These are phyloP conservation scores for Flaveria linearis DNA, from an alignment of 129 eudicot genomes.

Conservation along the genomic window DNA sequence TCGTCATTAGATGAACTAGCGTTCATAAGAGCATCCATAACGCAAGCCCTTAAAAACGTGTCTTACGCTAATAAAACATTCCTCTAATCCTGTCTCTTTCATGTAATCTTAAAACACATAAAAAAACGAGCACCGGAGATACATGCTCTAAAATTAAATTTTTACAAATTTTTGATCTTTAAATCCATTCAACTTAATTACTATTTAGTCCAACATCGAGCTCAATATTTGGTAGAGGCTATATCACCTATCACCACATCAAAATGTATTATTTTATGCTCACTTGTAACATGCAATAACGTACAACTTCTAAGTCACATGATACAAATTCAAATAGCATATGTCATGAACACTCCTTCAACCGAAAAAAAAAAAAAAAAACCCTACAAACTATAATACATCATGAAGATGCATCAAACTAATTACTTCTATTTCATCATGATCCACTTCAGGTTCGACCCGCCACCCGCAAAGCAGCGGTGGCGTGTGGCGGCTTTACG, in stretches of 20 bases:
- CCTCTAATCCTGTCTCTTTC: no score
- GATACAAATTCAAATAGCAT: conserved; percentile 16
- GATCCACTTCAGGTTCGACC: not conserved
- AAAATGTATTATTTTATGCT: conserved; percentile 3
- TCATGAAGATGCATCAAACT: conserved; percentile 22
- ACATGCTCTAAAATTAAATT: not conserved
- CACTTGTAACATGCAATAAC: not conserved
- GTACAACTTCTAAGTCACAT: not conserved
- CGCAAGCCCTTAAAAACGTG: no score
- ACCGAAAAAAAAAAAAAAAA: conserved; percentile 23
- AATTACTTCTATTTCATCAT: not conserved
- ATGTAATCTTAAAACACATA: no score
- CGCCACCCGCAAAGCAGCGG: conserved; percentile 19
- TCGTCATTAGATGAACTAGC: not conserved
- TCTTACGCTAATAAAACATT: no score
- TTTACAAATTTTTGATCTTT: not conserved
- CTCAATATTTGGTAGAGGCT: conserved; percentile 3
- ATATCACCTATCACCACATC: not conserved
- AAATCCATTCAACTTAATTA: not conserved
- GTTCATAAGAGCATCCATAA: no score
- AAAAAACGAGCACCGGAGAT: no score
- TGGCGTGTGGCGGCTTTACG: conserved; percentile 28
- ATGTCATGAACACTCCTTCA: conserved; percentile 4
- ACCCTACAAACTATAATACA: conserved; percentile 21
- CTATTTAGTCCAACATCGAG: not conserved